Conservation (phyloP, 345 rosid species). For the Lagerstroemia speciosa region DNA sequence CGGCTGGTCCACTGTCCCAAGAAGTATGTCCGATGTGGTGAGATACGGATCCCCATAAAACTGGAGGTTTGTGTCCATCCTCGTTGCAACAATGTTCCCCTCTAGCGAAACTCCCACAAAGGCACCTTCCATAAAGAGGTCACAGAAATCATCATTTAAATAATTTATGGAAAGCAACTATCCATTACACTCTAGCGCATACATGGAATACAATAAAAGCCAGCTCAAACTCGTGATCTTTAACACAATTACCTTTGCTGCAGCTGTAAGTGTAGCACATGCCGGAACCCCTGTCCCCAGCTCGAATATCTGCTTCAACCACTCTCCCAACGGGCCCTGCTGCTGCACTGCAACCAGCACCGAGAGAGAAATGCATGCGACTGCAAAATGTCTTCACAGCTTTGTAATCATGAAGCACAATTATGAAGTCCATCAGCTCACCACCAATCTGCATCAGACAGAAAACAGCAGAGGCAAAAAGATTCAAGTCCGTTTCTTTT, state of each 20-base stretch:
- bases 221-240: background rate
- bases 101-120: constrained; percentile 92
- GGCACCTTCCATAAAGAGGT: constrained; percentile 44
- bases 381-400: constrained; percentile 97
- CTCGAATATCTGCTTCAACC: constrained; percentile 87
- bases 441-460: constrained; percentile 58
- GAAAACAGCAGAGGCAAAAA: background rate
- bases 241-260: constrained; percentile 65
- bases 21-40: constrained; percentile 66
- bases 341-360: constrained; percentile 97
- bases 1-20: constrained; percentile 73
- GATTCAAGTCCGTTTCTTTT: background rate
- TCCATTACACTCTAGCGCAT: background rate
- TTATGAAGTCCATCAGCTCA: constrained; percentile 90
- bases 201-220: background rate
- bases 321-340: constrained; percentile 98
- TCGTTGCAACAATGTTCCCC: constrained; percentile 76
- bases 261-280: constrained; percentile 94
- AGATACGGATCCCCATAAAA: constrained; percentile 96
- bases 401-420: constrained; percentile 79
- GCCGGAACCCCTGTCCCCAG: constrained; percentile 89
- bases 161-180: background rate
- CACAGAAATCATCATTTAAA: background rate
- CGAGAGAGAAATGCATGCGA: constrained; percentile 89
- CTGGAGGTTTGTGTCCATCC: constrained; percentile 71